Evolutionary conservation across 352 stramenopile genomes (phyloP).

Genomic region (Phytophthora hybrid): DNA sequence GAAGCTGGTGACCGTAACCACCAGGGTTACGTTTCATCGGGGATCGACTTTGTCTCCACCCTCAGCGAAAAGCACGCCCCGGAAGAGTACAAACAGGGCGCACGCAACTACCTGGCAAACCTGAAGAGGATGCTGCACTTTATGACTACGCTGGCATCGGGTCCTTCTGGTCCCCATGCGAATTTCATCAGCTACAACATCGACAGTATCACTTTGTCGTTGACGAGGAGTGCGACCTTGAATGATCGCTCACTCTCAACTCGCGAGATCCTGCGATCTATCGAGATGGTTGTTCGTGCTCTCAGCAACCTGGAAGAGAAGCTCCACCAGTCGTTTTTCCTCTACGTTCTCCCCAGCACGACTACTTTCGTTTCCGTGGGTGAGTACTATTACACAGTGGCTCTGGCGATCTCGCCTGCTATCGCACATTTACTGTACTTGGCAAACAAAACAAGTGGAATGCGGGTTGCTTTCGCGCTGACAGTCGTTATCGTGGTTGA

Average conservation of each 20-base stretch:
- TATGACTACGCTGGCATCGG: slow-evolving; percentile 74
- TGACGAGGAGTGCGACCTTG: slow-evolving; percentile 28
- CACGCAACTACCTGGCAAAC: slow-evolving; percentile 58
- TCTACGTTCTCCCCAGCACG: slow-evolving; percentile 83
- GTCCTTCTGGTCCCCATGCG: slow-evolving; percentile 72
- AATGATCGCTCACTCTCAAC: slow-evolving; percentile 36
- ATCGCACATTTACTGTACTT: slow-evolving; percentile 69
- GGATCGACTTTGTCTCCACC: background rate
- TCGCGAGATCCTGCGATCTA: slow-evolving; percentile 53
- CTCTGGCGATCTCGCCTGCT: slow-evolving; percentile 72
- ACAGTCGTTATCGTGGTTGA: slow-evolving; percentile 50
- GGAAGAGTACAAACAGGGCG: slow-evolving; percentile 28
- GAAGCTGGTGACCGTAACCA: background rate
- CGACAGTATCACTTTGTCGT: slow-evolving; percentile 77
- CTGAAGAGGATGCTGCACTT: slow-evolving; percentile 82
- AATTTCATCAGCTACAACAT: slow-evolving; percentile 91
- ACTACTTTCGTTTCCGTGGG: slow-evolving; percentile 86
- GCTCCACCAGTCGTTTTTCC: slow-evolving; percentile 89
- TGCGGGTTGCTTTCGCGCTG: slow-evolving; percentile 69
- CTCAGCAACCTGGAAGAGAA: slow-evolving; percentile 92
- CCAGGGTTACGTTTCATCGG: slow-evolving; percentile 17
- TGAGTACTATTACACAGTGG: slow-evolving; percentile 87
- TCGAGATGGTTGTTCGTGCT: slow-evolving; percentile 77
- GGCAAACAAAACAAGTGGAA: slow-evolving; percentile 58
- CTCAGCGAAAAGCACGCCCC: slow-evolving; percentile 24